Evolutionary conservation across 106 monocot species (phyloP), one percentile per base, ranked within the genome.

Genomic region (Iris macrosiphon): DNA sequence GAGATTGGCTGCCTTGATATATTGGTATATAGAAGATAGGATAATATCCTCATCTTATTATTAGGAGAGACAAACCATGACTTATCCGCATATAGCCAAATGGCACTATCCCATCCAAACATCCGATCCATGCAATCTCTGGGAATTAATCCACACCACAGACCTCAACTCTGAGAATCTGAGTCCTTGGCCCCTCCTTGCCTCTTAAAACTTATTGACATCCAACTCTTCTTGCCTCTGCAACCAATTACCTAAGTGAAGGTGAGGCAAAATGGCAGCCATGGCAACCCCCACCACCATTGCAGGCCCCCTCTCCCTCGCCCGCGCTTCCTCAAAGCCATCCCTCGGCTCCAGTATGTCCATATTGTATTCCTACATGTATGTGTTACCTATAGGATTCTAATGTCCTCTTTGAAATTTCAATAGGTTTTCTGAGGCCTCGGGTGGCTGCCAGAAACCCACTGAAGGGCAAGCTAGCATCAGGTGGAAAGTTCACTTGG

Each of bases 401-500:
- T 12, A 12, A 39, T 56, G 13, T 0, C 23, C 18, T 24, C 10
- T 7, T 25, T 35, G 34, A 19, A 19, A 22, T 44, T 9, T 63
- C 6, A 28, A 16, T 38, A 87, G 80, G 76, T 29, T 88, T 84
- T 66, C 44, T 84, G 30, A 81, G 55, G 61, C 55, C 84, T 43
- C 71, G 57, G 45, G 73, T 64, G 43, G 50, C 62, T 38, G 43
- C 67, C 4, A 77, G 77, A 41, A 81, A 93, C 69, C 81, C 85
- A 10, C 71, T 92, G 17, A 66, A 34, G 35, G 49, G 29, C 60
- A 82, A 64, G 52, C 47, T 69, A 2, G 69, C 73, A 25, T 27
- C 76, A 8, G 84, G 89, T 26, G 89, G 83, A 33, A 84, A 40
- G 28, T 80, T 80, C 70, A 89, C 89, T 19, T 89, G 89, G 83